Conservation (phyloP, 768 basidiomycete species). For the Phylloporus scabripes region DNA sequence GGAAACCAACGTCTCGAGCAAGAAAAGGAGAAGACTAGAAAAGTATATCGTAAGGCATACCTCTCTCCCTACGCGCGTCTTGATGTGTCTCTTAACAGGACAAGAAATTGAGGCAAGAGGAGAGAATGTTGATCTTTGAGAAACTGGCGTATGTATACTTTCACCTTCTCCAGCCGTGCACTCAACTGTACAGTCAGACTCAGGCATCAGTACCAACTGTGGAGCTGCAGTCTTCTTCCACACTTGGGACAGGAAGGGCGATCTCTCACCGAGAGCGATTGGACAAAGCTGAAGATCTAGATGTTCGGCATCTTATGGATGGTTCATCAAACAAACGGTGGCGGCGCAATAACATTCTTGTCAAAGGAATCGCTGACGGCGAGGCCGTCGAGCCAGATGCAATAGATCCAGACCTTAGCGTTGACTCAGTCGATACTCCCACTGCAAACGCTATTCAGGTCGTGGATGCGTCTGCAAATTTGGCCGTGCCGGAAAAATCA, state of each 20-base stretch:
- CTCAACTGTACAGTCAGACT: slow-evolving; percentile 51
- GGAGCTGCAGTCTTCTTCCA: slow-evolving; percentile 72
- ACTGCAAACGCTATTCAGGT: slow-evolving; percentile 4
- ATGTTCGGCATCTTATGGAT: slow-evolving; percentile 48
- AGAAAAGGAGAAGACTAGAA: slow-evolving; percentile 86
- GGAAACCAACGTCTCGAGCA: slow-evolving; percentile 69
- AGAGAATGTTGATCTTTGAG: slow-evolving; percentile 67
- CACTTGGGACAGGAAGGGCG: slow-evolving; percentile 70
- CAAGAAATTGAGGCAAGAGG: slow-evolving; percentile 90
- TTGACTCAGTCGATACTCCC: slow-evolving; percentile 3
- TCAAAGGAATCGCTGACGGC: slow-evolving; percentile 12
- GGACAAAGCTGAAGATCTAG: slow-evolving; percentile 55
- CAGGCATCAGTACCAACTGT: slow-evolving; percentile 64
- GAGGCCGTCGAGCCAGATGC: slow-evolving; percentile 33
- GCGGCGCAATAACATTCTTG: slow-evolving; percentile 30
- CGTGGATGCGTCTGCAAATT: slow-evolving; percentile 13
- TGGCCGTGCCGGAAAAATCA: slow-evolving; percentile 11
- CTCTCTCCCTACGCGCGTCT: neutral
- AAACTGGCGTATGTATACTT: slow-evolving; percentile 63
- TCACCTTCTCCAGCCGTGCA: neutral
- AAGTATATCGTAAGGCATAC: slow-evolving; percentile 73
- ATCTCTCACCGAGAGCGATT: slow-evolving; percentile 55
- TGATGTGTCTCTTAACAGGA: slow-evolving; percentile 43
- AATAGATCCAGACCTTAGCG: slow-evolving; percentile 20
- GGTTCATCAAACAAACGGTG: slow-evolving; percentile 47